phyloP scores from a whole-genome alignment of 768 basidiomycete genomes.

The Chalciporus chontae region DNA sequence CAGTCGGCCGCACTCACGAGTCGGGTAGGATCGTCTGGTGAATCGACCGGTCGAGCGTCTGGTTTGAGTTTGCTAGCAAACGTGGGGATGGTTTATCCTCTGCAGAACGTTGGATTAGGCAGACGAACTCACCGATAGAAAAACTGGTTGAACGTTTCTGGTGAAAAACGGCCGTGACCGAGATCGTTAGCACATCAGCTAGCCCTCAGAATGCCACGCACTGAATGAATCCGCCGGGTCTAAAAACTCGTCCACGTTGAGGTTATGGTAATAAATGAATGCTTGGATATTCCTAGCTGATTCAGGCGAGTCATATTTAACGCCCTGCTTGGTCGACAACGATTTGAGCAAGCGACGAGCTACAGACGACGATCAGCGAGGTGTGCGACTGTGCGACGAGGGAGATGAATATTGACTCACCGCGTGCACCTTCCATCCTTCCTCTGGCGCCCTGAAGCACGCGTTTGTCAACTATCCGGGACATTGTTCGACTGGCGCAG shows the following conservation, averaged over 20 bases:
- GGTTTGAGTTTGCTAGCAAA: constrained; percentile 75
- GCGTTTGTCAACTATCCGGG: background rate
- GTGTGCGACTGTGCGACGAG: constrained; percentile 1
- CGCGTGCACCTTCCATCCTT: constrained; percentile 85
- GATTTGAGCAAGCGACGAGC: constrained; percentile 84
- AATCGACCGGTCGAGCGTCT: constrained; percentile 70
- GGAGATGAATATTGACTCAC: constrained; percentile 37
- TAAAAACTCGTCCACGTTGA: constrained; percentile 77
- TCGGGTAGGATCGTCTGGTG: constrained; percentile 68
- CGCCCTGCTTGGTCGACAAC: constrained; percentile 88
- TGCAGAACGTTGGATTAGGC: background rate
- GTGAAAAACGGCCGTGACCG: background rate
- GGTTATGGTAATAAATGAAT: constrained; percentile 88
- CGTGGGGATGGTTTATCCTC: background rate
- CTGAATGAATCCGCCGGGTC: constrained; percentile 85
- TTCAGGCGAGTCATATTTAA: constrained; percentile 86
- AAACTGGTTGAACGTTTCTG: constrained; percentile 92
- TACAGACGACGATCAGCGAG: constrained; percentile 24
- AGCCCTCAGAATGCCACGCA: constrained; percentile 34
- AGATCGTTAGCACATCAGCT: background rate
- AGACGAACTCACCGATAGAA: constrained; percentile 59
- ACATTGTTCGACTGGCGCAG: background rate
- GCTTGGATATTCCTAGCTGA: constrained; percentile 79
- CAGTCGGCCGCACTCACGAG: constrained; percentile 93
- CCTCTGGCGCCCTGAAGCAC: constrained; percentile 66